Base-by-base conservation (phyloP, 1,139 yeast genomes). In the Saccharomyces hybrid region DNA sequence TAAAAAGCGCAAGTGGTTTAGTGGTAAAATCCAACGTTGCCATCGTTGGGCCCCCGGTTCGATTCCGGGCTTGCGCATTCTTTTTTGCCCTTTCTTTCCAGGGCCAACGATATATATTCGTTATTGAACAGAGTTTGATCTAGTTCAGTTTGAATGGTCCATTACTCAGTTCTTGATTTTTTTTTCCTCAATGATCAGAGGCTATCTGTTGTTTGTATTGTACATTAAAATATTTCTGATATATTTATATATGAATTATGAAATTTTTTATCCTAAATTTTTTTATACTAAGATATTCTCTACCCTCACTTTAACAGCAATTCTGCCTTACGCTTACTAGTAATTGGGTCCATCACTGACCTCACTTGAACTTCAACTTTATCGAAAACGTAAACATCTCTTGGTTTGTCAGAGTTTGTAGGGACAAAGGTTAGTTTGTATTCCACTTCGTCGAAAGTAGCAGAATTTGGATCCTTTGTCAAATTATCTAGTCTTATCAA, bases 321-420 rank as follows among this genome's bases (percentile, higher is more conserved):
- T 69, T 87, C 91, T 0, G 96, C 97, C 72, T 85, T 90, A 73
- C 99, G 83, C 77, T 91, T 93, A 52, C 97, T 97, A 9, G 96
- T 88, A 49, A 83, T 78, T 58, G 88, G 95, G 69, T 93, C 97
- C 68, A 88, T 77, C 26, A 86, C 80, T 3, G 96, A 86, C 65
- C 80, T 84, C 24, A 93, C 91, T 64, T 82, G 84, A 19, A 93
- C 98, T 49, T 78, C 76, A 32, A 93, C 95, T 69, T 84, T 85
- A 67, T 91, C 97, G 70, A 93, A 93, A 1, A 93, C 90, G 16
- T 84, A 82, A 32, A 93, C 75, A 2, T 72, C 75, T 68, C 80
- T 77, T 29, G 66, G 61, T 1, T 70, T 65, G 1, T 83, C 83
- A 4, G 74, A 66, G 2, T 71, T 65, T 49, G 75, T 78, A 27